Percentiles rank a stretch among this genome's conserved stretches.
phyloP scores from a whole-genome alignment of 116 monocot species.

The Iris pallida region DNA sequence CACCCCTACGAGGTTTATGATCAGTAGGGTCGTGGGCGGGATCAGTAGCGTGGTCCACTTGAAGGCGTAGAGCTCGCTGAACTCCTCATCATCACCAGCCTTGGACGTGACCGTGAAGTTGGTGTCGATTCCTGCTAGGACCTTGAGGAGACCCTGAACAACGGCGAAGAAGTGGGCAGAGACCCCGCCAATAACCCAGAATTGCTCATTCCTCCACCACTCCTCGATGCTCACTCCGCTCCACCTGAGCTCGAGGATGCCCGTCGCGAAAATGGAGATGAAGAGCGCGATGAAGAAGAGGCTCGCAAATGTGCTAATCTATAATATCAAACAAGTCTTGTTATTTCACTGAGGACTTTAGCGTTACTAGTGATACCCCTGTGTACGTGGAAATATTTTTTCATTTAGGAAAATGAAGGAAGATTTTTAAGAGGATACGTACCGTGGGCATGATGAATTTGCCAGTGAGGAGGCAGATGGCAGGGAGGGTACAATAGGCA shows the following conservation, averaged over 20 bases:
- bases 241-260: slow-evolving; percentile 89
- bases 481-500: slow-evolving; percentile 94
- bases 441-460: slow-evolving; percentile 99
- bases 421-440: slow-evolving; percentile 6
- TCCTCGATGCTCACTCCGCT: slow-evolving; percentile 96
- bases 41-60: slow-evolving; percentile 95
- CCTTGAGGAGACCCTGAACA: slow-evolving; percentile 83
- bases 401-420: too few species aligned
- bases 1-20: slow-evolving; percentile 91
- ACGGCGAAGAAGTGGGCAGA: slow-evolving; percentile 93
- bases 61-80: slow-evolving; percentile 83
- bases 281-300: slow-evolving; percentile 91
- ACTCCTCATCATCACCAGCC: slow-evolving; percentile 56
- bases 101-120: slow-evolving; percentile 97
- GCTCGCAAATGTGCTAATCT: slow-evolving; percentile 95
- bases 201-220: slow-evolving; percentile 99
- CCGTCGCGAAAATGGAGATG: slow-evolving; percentile 89
- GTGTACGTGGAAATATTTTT: background rate
- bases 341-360: background rate
- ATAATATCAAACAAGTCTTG: slow-evolving; percentile 5
- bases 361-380: background rate
- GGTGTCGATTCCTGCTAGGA: slow-evolving; percentile 89
- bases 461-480: slow-evolving; percentile 89
- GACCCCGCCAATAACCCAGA: slow-evolving; percentile 98
- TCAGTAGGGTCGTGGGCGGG: slow-evolving; percentile 75